Conservation (phyloP, 1,139 yeast genomes). For the Kurtzmaniella natalensis region DNA sequence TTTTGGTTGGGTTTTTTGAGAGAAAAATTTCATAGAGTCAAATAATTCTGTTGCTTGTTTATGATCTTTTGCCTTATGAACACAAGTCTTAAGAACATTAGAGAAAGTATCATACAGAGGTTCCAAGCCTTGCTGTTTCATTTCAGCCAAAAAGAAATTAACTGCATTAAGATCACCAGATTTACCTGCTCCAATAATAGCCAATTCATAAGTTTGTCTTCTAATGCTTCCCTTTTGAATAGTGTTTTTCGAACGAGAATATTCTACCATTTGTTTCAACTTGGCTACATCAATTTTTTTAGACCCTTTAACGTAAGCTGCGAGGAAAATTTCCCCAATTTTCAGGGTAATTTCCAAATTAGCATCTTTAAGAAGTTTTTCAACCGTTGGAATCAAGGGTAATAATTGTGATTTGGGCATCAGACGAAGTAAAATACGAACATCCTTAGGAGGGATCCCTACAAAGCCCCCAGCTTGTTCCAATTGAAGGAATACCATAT, state of each 20-base stretch:
- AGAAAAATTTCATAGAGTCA: constrained; percentile 80
- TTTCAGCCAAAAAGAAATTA: constrained; percentile 38
- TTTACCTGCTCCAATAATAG: constrained; percentile 42
- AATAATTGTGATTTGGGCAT: constrained; percentile 39
- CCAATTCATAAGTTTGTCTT: constrained; percentile 26
- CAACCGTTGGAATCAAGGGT: constrained; percentile 29
- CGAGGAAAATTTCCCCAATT: constrained; percentile 43
- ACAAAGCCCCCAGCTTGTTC: constrained; percentile 36
- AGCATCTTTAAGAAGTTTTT: constrained; percentile 31
- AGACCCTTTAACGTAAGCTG: constrained; percentile 28
- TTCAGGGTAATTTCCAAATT: constrained; percentile 26
- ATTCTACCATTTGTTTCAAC: constrained; percentile 22
- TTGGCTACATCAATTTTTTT: constrained; percentile 4
- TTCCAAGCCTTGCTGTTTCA: constrained; percentile 45
- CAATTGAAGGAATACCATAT: constrained; percentile 44
- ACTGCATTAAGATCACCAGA: constrained; percentile 24
- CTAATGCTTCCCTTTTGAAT: constrained; percentile 19
- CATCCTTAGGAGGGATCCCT: constrained; percentile 32
- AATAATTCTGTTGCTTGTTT: constrained; percentile 69
- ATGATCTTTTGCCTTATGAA: constrained; percentile 47
- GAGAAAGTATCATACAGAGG: constrained; percentile 61
- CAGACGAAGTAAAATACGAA: constrained; percentile 34
- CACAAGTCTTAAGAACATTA: constrained; percentile 63
- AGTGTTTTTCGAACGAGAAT: constrained; percentile 14
- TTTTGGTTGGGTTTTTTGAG: constrained; percentile 63